Base-by-base conservation (phyloP, 2,329 filamentous ascomycete genomes). In the Trichoderma atroviride region DNA sequence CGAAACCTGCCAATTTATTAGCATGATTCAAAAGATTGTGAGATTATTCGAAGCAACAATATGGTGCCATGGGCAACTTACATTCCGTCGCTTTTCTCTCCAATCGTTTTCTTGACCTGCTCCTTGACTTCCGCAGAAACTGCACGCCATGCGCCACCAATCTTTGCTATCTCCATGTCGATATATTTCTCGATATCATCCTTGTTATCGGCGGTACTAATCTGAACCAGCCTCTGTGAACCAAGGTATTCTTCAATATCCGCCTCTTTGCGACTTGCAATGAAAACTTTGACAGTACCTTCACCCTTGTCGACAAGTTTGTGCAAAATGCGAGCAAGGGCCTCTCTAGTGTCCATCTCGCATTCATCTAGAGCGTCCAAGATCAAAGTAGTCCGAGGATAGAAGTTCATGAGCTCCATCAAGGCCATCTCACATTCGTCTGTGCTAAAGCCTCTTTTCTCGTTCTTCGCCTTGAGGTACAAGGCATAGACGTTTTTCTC, bases 361-460 rank as follows among this genome's bases (percentile, higher is more conserved):
- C 60, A 62, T 35, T 62, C 60, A n/a, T 62, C 60, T 7, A 62
- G 60, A 37, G 60, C 60, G 19, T 62, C 60, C 1, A 62, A 27
- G 13, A 62, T 33, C 0, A 62, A 37, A 0, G 4, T 62, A 5
- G 60, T 62, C 60, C 60, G n/a, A 0, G 27, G n/a, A n/a, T 62
- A 62, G 14, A 27, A 37, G 9, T 53, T 62, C 0, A 37, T 11
- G 6, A 62, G 40, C 7, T n/a, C 5, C 3, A 24, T 19, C 29
- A 62, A 27, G 6, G 40, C 40, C 2, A 16, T 13, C 29, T 62
- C 43, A 19, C 60, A 62, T 35, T 62, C 60, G 0, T 31, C n/a
- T 1, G 3, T 35, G 19, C 27, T 52, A 3, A 62, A 7, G 0
- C 43, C 43, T 53, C 60, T 52, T 19, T 37, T 31, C 2, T 62